Base-by-base conservation (phyloP, 495 filamentous ascomycete species). In the Aspergillus incahuasiensis region DNA sequence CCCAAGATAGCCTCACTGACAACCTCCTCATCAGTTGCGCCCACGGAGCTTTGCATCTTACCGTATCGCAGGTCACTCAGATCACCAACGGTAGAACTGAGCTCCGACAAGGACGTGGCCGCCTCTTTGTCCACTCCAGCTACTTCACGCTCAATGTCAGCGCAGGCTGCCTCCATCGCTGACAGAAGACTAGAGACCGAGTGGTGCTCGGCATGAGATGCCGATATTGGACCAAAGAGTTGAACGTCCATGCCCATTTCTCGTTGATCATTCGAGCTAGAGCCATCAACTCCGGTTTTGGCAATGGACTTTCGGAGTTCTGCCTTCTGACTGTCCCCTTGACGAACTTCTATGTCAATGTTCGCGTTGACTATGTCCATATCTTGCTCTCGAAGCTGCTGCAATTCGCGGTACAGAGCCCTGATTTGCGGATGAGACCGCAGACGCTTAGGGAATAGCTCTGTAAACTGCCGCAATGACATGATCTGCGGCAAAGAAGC, bases 21-120 rank as follows among this genome's bases (percentile, higher is more conserved):
- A 41, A 89, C 73, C 52, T 88, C 82, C 16, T 82, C 62, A 19
- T 56, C 79, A 21, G 77, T 72, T 3, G 82, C 71, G 6, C 75
- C 70, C 22, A 81, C 75, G 30, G 75, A 68, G 55, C 85, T 87
- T 55, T 79, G 75, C 57, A 91, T 78, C 50, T 84, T 86, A 34
- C 90, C 89, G 62, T 92, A 94, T 42, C 88, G 85, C 24, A 95
- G 78, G 64, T 94, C 90, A 64, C 89, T 92, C 73, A 95, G 68
- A 43, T 82, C 82, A 24, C 85, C 85, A 30, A 91, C 80, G 0
- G 79, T 85, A 30, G 77, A 72, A 54, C 78, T 77, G 42, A 91
- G 78, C 34, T 84, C 78, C 9, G 78, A 74, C 25, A 91, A 66
- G 12, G 91, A 71, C 3, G 59, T 56, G 0, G 80, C 74, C 32